A percentile compares a stretch with the other conserved stretches of the same genome.
Evolutionary conservation across 805 yeast species (phyloP).

Genomic region (Candida pseudoglaebosa): DNA sequence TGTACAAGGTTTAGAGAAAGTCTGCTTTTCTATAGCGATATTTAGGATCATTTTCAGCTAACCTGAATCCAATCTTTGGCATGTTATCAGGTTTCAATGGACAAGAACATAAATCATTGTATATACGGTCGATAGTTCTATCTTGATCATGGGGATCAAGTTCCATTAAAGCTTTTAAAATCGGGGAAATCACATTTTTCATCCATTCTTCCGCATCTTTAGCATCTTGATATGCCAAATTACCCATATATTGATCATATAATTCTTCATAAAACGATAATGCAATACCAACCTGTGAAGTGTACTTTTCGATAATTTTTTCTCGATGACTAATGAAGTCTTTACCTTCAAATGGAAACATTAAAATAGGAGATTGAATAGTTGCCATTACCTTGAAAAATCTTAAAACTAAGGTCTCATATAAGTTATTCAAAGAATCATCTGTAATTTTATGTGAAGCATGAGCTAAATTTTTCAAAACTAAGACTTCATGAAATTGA

Average conservation of each 20-base stretch:
- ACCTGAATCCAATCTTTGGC: not conserved
- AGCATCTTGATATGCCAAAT: conserved; percentile 9
- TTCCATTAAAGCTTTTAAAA: conserved; percentile 5
- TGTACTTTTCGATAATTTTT: conserved; percentile 8
- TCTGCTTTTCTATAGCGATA: not conserved
- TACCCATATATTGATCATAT: conserved; percentile 20
- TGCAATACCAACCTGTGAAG: conserved; percentile 10
- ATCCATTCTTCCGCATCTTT: conserved; percentile 14
- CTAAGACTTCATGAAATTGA: not conserved
- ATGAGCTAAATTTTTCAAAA: not conserved
- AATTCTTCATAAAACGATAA: conserved; percentile 9
- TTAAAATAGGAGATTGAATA: conserved; percentile 6
- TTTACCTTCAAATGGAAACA: conserved; percentile 11
- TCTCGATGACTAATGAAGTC: conserved; percentile 7
- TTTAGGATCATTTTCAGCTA: not conserved
- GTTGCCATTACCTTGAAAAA: conserved; percentile 14
- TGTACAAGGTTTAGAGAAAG: not conserved
- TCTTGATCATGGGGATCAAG: not conserved
- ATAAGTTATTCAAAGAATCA: conserved; percentile 6
- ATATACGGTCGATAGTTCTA: not conserved
- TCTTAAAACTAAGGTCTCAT: conserved; percentile 8
- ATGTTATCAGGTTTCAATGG: not conserved
- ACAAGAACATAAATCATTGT: not conserved
- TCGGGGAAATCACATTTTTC: conserved; percentile 6
- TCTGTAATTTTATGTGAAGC: not conserved